Base-by-base conservation (phyloP, 768 basidiomycete species). In the Suillus luteus region DNA sequence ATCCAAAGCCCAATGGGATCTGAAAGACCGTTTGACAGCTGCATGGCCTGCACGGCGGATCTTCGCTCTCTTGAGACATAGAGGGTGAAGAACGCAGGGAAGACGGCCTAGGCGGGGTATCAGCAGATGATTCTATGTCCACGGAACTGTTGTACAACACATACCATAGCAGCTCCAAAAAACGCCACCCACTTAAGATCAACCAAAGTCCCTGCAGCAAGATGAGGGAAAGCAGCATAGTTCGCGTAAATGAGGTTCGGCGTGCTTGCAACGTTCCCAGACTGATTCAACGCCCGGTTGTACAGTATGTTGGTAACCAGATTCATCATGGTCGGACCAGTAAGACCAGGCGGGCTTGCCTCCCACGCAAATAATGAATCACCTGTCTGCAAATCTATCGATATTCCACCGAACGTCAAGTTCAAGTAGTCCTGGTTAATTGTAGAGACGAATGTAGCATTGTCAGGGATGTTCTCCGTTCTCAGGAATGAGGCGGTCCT, bases 51-150 rank as follows among this genome's bases (percentile, higher is more conserved):
- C 0, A 93, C 89, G 55, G 77, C 75, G 2, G 86, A 85, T 2
- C 85, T 82, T 10, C 89, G 84, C 70, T 93, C 92, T 65, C 81
- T 82, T 0, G 90, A 86, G 3, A 91, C 89, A 72, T 93, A 93
- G 15, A 93, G 73, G 11, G 89, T 83, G 67, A 86, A 92, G 77
- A 93, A 93, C 3, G 91, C 91, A n/a, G 92, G 90, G 70, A 84
- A 93, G 1, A 91, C 86, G 12, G 88, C 80, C 89, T 91, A 61
- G 3, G 17, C 65, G 51, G 57, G 49, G 27, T 22, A 31, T 55
- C 24, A 41, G 61, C 11, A 52, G 3, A n/a, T 11, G 5, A 58
- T 10, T 27, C 38, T 12, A 41, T 48, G 48, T 24, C 2, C 24
- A 15, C 6, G 6, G 22, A 22, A 14, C 22, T 58, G 1, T 41